Evolutionary conservation across 2,329 filamentous ascomycete genomes (phyloP).

Genomic region (Teratosphaeriaceae sp.): DNA sequence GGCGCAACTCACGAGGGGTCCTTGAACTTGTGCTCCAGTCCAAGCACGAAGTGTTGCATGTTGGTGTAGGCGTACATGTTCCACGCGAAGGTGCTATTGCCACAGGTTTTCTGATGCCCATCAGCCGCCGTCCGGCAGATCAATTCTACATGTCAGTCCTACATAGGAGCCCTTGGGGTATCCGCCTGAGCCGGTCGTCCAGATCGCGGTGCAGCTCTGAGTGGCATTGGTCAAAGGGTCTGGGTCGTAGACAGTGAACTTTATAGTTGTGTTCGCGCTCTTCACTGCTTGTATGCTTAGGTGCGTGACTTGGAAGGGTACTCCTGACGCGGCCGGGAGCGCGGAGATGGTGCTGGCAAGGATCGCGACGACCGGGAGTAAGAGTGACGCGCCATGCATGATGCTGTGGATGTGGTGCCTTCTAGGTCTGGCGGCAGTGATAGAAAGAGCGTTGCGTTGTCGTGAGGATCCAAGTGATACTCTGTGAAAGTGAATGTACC

Average conservation of each 20-base stretch:
- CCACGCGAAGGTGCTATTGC: conserved; percentile 20
- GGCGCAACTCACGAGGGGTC: conserved; percentile 21
- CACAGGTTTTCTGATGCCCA: conserved; percentile 13
- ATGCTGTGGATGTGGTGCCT: not conserved
- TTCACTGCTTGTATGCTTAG: conserved; percentile 13
- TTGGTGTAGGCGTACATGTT: conserved; percentile 15
- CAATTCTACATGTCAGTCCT: not conserved
- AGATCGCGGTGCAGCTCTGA: conserved; percentile 18
- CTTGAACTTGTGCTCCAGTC: conserved; percentile 21
- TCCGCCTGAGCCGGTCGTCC: conserved; percentile 14
- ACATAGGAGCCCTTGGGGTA: conserved; percentile 19
- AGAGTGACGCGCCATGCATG: not conserved
- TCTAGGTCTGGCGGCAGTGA: no score
- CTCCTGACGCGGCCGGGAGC: conserved; percentile 3
- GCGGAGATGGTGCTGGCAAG: not conserved
- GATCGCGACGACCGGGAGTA: not conserved
- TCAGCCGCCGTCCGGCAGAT: not conserved
- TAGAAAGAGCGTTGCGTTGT: no score
- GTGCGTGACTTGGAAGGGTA: conserved; percentile 9
- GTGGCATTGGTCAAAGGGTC: conserved; percentile 22
- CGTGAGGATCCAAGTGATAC: no score
- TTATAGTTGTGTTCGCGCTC: conserved; percentile 15
- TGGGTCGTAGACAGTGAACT: conserved; percentile 21
- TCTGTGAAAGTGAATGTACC: no score
- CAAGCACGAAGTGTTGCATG: conserved; percentile 18